Base-by-base conservation (phyloP, 768 basidiomycete genomes). In the Pisolithus sp. region DNA sequence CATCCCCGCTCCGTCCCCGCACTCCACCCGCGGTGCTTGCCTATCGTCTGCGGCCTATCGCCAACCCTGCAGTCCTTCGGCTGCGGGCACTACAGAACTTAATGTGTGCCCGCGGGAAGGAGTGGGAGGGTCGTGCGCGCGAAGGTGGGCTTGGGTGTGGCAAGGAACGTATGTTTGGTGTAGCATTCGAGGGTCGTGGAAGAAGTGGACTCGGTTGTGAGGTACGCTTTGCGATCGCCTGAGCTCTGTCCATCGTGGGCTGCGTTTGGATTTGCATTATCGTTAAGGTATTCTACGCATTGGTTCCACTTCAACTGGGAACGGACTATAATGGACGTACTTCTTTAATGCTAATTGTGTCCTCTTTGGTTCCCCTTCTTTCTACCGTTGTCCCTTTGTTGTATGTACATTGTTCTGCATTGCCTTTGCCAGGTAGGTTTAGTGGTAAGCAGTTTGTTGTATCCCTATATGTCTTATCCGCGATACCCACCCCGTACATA, bases 131-230 rank as follows among this genome's bases (percentile, higher is more conserved):
- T 3, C 68, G 71, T 12, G 74, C 68, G 39, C 66, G 72, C 23
- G 79, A 80, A 44, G 77, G 77, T 37, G 68, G 69, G 18, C 64
- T 82, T 46, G 77, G 76, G 2, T 77, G 76, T 45, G 82, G 82
- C 42, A 70, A 74, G 62, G 83, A 85, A 65, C 73, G 78, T 51
- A 64, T 85, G 50, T 62, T 77, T n/a, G 75, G 76, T 28, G 62
- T 84, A 53, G 82, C 81, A 34, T 80, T 78, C 59, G 83, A 83
- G 54, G 82, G 81, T 10, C 68, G 79, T n/a, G 80, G 82, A 4
- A 62, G 72, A 53, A 85, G 82, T 55, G 62, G 68, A 48, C 69
- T 84, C 50, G 70, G 67, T 1, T 71, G 71, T 49, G 73, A 73
- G 55, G 71, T 73, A 5, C 68, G 66, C 12, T 68, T 65, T 28